Base-by-base conservation (phyloP, 177 flowering plant species). In the Telopea speciosissima region DNA sequence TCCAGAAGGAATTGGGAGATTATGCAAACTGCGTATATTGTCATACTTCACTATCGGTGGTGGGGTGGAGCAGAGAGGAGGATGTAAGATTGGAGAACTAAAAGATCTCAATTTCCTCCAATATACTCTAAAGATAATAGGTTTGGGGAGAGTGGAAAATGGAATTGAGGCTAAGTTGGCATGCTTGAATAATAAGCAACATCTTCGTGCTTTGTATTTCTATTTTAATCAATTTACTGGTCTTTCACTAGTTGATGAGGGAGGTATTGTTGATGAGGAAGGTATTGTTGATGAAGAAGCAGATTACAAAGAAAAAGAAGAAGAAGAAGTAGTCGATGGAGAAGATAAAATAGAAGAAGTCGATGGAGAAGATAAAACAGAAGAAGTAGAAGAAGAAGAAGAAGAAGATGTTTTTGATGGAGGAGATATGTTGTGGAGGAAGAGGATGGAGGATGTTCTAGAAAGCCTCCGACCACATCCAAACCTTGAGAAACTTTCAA, bases 401-500 rank as follows among this genome's bases (percentile, higher is more conserved):
- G 8, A 36, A 5, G 40, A 36, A 8, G 19, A 49, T 1, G 54
- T 5, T n/a, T n/a, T n/a, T 11, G 54, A 21, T 5, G 42, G 4
- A 28, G 42, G 23, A 62, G 36, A 16, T 8, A 19, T 9, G 4
- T 36, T 12, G 2, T 36, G 0, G 11, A n/a, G 21, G 66, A n/a
- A n/a, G n/a, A 63, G 40, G 22, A 26, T 17, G 22, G 66, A 31
- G 23, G n/a, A n/a, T 16, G 66, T 63, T 0, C n/a, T 63, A 1
- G 66, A 28, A 26, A n/a, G 66, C 6, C 66, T 26, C 66, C 66
- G 13, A 28, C 66, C 40, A 63, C 42, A 25, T 63, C 42, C 66
- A 8, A 63, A 28, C 42, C 31, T 63, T 8, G 66, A 63, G 42
- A 17, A 2, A 26, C 9, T 63, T 8, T 1, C 6, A 26, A 28